These are phyloP conservation scores for Aspergillus bombycis DNA, from an alignment of 2,329 filamentous ascomycete genomes.

Conservation along the genomic window DNA sequence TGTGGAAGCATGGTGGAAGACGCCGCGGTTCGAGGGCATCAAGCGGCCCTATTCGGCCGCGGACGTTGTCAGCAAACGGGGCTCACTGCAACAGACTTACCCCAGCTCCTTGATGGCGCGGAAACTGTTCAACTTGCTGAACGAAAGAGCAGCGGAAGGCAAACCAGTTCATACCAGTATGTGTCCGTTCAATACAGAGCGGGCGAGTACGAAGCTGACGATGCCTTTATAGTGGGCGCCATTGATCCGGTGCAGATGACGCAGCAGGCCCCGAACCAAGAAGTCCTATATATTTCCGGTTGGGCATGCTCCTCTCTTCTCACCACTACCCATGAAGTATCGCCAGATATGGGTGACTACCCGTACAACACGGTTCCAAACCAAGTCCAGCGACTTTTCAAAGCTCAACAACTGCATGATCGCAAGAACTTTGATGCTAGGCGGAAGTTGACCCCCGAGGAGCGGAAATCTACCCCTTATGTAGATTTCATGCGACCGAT, in stretches of 20 bases:
- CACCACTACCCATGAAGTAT: constrained; percentile 95
- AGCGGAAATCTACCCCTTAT: constrained; percentile 78
- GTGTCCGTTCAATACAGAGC: constrained; percentile 6
- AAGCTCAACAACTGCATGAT: constrained; percentile 96
- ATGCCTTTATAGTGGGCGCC: constrained; percentile 73
- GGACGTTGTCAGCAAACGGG: constrained; percentile 91
- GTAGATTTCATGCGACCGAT: constrained; percentile 93
- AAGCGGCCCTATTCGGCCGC: constrained; percentile 87
- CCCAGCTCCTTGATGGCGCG: constrained; percentile 92
- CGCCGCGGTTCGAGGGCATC: constrained; percentile 83
- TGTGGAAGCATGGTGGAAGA: constrained; percentile 88
- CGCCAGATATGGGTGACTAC: constrained; percentile 96
- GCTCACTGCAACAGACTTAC: constrained; percentile 82
- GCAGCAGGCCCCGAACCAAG: constrained; percentile 93
- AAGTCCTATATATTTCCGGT: constrained; percentile 92
- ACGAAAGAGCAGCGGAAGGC: constrained; percentile 74
- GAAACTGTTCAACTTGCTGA: constrained; percentile 89
- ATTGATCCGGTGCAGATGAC: constrained; percentile 99
- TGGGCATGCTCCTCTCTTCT: constrained; percentile 96
- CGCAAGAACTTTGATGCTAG: constrained; percentile 90
- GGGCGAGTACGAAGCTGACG: constrained; percentile 14
- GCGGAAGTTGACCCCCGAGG: constrained; percentile 72
- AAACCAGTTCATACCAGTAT: constrained; percentile 91
- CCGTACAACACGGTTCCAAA: constrained; percentile 99
- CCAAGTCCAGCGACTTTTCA: constrained; percentile 93